Base-by-base conservation (phyloP, 805 yeast genomes). In the Wickerhamiella slavikovae region DNA sequence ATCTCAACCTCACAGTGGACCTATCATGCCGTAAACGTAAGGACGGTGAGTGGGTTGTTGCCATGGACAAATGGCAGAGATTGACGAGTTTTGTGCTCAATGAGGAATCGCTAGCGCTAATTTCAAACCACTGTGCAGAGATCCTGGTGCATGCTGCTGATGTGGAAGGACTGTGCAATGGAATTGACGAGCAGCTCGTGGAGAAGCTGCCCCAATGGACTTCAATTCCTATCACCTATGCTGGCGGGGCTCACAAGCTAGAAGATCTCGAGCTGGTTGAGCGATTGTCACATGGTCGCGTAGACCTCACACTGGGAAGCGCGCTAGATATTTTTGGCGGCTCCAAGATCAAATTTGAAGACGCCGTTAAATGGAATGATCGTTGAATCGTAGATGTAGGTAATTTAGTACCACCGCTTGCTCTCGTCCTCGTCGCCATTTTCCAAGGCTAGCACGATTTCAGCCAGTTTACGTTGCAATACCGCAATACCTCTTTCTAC, bases 321-420 rank as follows among this genome's bases (percentile, higher is more conserved):
- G 75, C 95, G 0, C 54, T 89, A 31, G 98, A 89, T 48, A 79
- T 89, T 8, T 89, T 85, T 58, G 99, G 99, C 1, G 99, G 99
- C 0, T 48, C 52, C 4, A 49, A 76, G 31, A 93, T 89, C 21
- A 68, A 58, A 43, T 82, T 80, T 43, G 59, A 58, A 2, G 93
- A 82, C 4, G 68, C 80, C 32, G 70, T 77, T 21, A 43, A 44
- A 20, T 83, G 95, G 94, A 82, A 80, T 45, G 32, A 40, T 18
- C 31, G n/a, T n/a, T n/a, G n/a, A n/a, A n/a, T n/a, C n/a, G n/a
- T n/a, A n/a, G n/a, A n/a, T n/a, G n/a, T n/a, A n/a, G n/a, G n/a
- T n/a, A n/a, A 23, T 5, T 21, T 25, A 34, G 19, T 31, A 37
- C 38, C 35, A 30, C 24, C 29, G 25, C 20, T 33, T 38, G 22